Conservation (phyloP, 1,284 basidiomycete genomes). For the Leccinum angustisporum region DNA sequence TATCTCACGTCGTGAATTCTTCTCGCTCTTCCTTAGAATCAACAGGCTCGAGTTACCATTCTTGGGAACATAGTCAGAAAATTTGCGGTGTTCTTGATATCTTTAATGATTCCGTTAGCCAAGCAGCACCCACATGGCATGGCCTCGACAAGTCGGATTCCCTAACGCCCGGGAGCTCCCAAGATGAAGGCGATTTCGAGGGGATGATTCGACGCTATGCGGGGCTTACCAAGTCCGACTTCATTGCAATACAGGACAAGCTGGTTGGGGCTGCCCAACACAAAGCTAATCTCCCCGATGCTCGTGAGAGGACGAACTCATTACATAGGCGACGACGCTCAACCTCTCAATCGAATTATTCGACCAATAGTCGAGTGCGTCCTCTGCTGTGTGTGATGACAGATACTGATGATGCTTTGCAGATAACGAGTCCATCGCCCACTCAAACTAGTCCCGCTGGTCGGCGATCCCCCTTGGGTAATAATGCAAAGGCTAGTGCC, state of each 20-base stretch:
- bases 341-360: conserved; percentile 77
- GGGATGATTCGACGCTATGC: conserved; percentile 60
- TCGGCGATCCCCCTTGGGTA: conserved; percentile 41
- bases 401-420: conserved; percentile 10
- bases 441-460: conserved; percentile 28
- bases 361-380: conserved; percentile 55
- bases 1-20: conserved; percentile 68
- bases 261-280: conserved; percentile 42
- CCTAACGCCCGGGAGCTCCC: conserved; percentile 46
- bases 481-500: conserved; percentile 58
- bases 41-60: conserved; percentile 79
- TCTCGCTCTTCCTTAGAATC: conserved; percentile 78
- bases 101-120: conserved; percentile 47
- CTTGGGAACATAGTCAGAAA: conserved; percentile 61
- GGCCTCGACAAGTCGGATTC: conserved; percentile 54
- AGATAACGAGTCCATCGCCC: conserved; percentile 58
- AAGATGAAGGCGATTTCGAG: conserved; percentile 63
- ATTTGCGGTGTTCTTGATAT: conserved; percentile 52
- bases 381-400: conserved; percentile 2
- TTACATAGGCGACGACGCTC: conserved; percentile 69
- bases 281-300: too few species aligned
- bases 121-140: conserved; percentile 57
- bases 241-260: conserved; percentile 69
- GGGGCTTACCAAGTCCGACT: conserved; percentile 68
- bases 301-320: conserved; percentile 56